These are phyloP conservation scores for Chenopodium quinoa DNA, from an alignment of 148 eudicot species.

Conservation along the genomic window DNA sequence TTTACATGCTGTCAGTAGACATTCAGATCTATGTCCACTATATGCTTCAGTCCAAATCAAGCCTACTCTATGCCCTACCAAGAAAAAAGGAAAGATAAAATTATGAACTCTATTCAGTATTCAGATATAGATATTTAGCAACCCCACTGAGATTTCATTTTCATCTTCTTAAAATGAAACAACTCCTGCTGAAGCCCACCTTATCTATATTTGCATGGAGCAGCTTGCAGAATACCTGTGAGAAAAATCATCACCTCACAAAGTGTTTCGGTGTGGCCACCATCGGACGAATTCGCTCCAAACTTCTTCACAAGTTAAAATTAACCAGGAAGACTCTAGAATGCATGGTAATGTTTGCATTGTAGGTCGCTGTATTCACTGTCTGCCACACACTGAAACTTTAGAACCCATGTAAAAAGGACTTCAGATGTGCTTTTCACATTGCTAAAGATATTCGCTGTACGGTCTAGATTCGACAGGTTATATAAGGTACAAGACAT, in stretches of 20 bases:
- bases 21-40: constrained; percentile 4
- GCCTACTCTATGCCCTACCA: constrained; percentile 2
- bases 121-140: background rate
- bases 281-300: background rate
- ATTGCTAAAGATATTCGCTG: background rate
- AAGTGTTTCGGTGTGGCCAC: background rate
- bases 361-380: background rate
- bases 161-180: background rate
- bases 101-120: background rate
- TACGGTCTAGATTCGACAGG: background rate
- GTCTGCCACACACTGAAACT: background rate
- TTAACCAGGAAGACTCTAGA: constrained; percentile 2
- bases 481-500: background rate
- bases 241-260: background rate
- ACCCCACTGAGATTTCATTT: background rate
- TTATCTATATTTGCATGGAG: background rate
- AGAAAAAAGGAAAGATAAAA: background rate
- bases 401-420: background rate
- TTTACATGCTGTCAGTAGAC: background rate
- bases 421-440: background rate
- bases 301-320: background rate
- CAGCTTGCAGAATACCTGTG: background rate
- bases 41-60: background rate
- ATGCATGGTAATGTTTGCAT: background rate
- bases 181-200: background rate